Evolutionary conservation across 495 filamentous ascomycete species (phyloP).

Genomic region (Tricharina praecox): DNA sequence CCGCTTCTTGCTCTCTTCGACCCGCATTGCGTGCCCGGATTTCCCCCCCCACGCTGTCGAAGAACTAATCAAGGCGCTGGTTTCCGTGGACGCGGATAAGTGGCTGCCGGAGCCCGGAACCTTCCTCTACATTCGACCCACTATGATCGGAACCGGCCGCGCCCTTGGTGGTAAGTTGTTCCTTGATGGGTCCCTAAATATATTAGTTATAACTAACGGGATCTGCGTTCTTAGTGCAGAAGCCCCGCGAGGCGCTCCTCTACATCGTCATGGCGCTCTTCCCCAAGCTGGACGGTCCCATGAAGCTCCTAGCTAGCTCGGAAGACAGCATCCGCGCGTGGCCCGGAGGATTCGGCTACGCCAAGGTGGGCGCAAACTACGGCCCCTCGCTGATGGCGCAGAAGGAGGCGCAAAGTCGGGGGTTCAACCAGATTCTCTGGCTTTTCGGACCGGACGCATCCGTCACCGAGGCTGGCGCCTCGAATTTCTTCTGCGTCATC

Average conservation of each 20-base stretch:
- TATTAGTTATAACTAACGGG: too few relatives aligned
- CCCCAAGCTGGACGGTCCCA: conserved; percentile 40
- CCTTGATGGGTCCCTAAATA: too few relatives aligned
- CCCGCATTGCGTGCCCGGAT: conserved; percentile 58
- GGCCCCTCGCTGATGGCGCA: conserved; percentile 65
- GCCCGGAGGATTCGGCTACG: conserved; percentile 81
- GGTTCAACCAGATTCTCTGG: conserved; percentile 86
- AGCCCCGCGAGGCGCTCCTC: conserved; percentile 65
- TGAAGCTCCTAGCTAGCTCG: conserved; percentile 60
- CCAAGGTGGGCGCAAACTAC: conserved; percentile 87
- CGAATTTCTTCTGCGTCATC: conserved; percentile 84
- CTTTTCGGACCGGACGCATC: conserved; percentile 56
- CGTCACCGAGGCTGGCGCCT: conserved; percentile 82
- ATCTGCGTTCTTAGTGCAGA: too few relatives aligned
- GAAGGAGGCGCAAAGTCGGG: conserved; percentile 46
- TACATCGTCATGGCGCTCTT: conserved; percentile 66
- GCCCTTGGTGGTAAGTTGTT: conserved; percentile 43
- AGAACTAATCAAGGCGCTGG: conserved; percentile 53
- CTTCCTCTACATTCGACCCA: conserved; percentile 70
- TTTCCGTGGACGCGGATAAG: conserved; percentile 51
- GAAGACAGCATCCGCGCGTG: conserved; percentile 73
- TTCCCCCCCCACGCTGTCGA: conserved; percentile 57
- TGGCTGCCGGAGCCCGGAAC: conserved; percentile 60
- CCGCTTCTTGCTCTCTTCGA: conserved; percentile 54
- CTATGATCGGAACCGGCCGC: conserved; percentile 63